phyloP scores from a whole-genome alignment of 2,329 filamentous ascomycete genomes.

The Fusarium decemcellulare region DNA sequence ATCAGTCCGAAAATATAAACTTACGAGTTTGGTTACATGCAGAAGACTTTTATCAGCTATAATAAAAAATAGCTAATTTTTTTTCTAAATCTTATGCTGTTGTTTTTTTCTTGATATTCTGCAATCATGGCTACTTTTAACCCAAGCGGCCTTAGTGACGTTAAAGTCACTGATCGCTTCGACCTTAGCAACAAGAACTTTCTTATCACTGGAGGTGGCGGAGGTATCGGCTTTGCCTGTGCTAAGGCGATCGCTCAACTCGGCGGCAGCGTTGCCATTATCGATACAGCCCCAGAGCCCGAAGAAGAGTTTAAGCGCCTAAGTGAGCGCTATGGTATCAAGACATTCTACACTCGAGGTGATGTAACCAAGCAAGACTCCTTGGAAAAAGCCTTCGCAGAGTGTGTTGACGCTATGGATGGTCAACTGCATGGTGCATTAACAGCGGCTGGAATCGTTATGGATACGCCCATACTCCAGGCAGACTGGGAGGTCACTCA shows the following conservation, averaged over 20 bases:
- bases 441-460: background rate
- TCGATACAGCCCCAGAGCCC: background rate
- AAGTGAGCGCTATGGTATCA: background rate
- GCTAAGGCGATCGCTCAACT: conserved; percentile 9
- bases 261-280: background rate
- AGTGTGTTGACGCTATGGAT: background rate
- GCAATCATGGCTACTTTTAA: background rate
- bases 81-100: background rate
- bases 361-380: background rate
- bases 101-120: background rate
- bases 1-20: too few species aligned
- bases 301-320: background rate
- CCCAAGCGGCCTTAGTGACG: background rate
- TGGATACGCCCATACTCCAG: background rate
- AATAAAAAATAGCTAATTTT: too few species aligned
- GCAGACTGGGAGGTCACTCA: background rate
- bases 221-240: background rate
- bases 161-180: conserved; percentile 3
- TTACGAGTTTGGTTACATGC: too few species aligned
- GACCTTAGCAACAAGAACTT: background rate
- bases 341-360: background rate
- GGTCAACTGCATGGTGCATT: background rate
- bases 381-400: background rate
- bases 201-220: background rate
- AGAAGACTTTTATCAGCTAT: too few species aligned